A percentile compares a stretch with the other conserved stretches of the same genome.
phyloP scores from a whole-genome alignment of 2,329 filamentous ascomycete species.

The Allantophomopsis cytisporea region DNA sequence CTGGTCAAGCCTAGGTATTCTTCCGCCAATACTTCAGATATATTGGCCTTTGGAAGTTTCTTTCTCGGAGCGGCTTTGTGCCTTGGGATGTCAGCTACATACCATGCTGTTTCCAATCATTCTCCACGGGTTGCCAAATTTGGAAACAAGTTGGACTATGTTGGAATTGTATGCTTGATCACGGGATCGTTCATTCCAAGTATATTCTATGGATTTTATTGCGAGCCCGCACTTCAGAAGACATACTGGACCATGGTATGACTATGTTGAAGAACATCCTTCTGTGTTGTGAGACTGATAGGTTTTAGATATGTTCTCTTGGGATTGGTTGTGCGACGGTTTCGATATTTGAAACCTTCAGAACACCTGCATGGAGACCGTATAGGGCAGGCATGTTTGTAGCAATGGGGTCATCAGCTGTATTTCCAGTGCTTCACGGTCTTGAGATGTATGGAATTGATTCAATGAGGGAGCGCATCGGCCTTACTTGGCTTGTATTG shows the following conservation, averaged over 20 bases:
- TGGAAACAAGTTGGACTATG: conserved; percentile 90
- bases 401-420: conserved; percentile 68
- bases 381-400: conserved; percentile 87
- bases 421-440: conserved; percentile 74
- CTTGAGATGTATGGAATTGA: conserved; percentile 50
- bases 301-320: conserved; percentile 56
- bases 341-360: conserved; percentile 70
- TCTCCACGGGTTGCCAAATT: conserved; percentile 63
- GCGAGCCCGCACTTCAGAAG: conserved; percentile 47
- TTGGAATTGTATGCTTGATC: conserved; percentile 85
- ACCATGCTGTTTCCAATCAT: conserved; percentile 77
- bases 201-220: conserved; percentile 77
- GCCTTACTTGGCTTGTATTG: conserved; percentile 64
- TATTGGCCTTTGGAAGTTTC: conserved; percentile 66
- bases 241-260: conserved; percentile 65
- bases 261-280: conserved; percentile 5
- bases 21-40: conserved; percentile 45
- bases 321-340: conserved; percentile 65
- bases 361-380: conserved; percentile 70
- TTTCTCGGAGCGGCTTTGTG: conserved; percentile 62
- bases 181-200: conserved; percentile 84
- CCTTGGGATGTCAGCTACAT: conserved; percentile 72
- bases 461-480: conserved; percentile 59
- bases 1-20: conserved; percentile 52
- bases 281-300: not conserved